Percentiles rank a stretch among this genome's conserved stretches.
Evolutionary conservation across 2,329 filamentous ascomycete genomes (phyloP).

Genomic region (Cadophora luteo-olivacea): DNA sequence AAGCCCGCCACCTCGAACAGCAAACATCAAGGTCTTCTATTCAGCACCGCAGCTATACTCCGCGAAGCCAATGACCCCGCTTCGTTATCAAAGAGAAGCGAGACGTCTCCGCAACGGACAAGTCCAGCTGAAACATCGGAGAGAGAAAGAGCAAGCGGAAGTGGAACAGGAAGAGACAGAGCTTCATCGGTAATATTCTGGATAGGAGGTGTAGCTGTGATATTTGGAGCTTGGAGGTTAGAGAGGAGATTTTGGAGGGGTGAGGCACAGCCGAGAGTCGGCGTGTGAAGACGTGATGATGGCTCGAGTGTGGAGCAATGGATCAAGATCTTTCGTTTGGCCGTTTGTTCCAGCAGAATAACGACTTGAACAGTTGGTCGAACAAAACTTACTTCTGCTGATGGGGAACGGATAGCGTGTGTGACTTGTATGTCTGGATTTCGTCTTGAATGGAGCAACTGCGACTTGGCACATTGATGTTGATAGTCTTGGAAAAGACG

Average conservation of each 20-base stretch:
- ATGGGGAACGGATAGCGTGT: too few relatives aligned
- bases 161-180: background rate
- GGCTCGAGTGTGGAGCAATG: too few relatives aligned
- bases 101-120: too few relatives aligned
- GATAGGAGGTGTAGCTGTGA: background rate
- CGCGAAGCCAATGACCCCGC: background rate
- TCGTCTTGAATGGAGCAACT: too few relatives aligned
- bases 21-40: background rate
- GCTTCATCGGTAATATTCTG: background rate
- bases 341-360: too few relatives aligned
- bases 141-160: too few relatives aligned
- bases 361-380: too few relatives aligned
- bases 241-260: slow-evolving; percentile 4
- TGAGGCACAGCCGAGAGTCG: background rate
- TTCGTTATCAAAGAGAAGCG: background rate
- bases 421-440: too few relatives aligned
- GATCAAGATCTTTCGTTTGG: too few relatives aligned
- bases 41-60: background rate
- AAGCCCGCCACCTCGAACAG: background rate
- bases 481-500: too few relatives aligned
- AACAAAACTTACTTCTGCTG: too few relatives aligned
- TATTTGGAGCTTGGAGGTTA: background rate
- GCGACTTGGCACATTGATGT: too few relatives aligned
- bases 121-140: background rate
- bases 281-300: background rate